Evolutionary conservation across 805 yeast genomes (phyloP).

Genomic region (Diddensiella caesifluorescens): DNA sequence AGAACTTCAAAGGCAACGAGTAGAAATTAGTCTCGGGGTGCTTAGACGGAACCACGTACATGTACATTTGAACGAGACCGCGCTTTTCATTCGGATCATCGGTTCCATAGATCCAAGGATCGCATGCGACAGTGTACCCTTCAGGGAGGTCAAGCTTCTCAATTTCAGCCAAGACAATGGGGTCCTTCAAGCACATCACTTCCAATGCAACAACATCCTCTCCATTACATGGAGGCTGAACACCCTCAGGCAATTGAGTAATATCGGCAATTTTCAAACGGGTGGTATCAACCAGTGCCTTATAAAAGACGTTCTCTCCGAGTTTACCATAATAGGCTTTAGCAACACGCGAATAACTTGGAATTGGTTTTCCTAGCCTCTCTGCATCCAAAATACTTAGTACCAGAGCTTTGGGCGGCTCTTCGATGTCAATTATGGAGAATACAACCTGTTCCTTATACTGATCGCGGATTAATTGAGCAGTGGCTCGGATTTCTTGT

Average conservation of each 20-base stretch:
- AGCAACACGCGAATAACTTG: slow-evolving; percentile 56
- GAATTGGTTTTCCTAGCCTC: slow-evolving; percentile 43
- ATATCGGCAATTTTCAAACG: slow-evolving; percentile 57
- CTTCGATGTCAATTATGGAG: slow-evolving; percentile 59
- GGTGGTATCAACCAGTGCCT: slow-evolving; percentile 63
- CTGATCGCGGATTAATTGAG: slow-evolving; percentile 19
- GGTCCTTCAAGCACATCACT: slow-evolving; percentile 46
- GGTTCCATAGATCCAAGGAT: slow-evolving; percentile 82
- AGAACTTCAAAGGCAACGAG: slow-evolving; percentile 72
- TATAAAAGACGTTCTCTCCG: slow-evolving; percentile 25
- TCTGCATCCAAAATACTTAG: slow-evolving; percentile 59
- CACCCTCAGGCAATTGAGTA: slow-evolving; percentile 49
- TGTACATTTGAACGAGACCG: slow-evolving; percentile 54
- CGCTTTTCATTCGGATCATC: slow-evolving; percentile 51
- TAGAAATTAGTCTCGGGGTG: slow-evolving; percentile 31
- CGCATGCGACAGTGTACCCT: slow-evolving; percentile 50
- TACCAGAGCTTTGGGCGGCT: slow-evolving; percentile 72
- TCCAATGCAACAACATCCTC: slow-evolving; percentile 59
- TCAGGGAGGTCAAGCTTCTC: slow-evolving; percentile 61
- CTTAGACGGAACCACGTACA: slow-evolving; percentile 54
- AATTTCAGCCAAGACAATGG: slow-evolving; percentile 56
- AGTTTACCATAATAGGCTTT: slow-evolving; percentile 47
- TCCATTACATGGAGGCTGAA: slow-evolving; percentile 61
- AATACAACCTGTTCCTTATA: slow-evolving; percentile 38
- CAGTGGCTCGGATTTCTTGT: slow-evolving; percentile 6